phyloP scores from a whole-genome alignment of 352 stramenopile genomes.

The Globisporangium emineosum region DNA sequence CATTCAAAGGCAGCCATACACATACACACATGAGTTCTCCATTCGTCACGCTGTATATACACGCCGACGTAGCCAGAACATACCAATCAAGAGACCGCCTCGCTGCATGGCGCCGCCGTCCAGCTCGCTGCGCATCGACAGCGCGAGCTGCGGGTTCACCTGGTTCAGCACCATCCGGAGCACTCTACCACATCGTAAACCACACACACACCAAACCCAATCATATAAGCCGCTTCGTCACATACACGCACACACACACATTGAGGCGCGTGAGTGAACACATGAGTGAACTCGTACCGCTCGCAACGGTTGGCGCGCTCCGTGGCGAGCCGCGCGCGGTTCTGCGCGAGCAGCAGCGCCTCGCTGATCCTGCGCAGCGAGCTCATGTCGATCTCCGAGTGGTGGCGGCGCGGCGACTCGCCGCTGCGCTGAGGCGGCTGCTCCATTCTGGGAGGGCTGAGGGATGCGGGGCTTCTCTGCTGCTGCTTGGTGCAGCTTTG shows the following conservation, averaged over 20 bases:
- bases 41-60: not conserved
- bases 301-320: constrained; percentile 63
- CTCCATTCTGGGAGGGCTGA: not conserved
- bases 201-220: constrained; percentile 12
- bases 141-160: constrained; percentile 17
- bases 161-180: constrained; percentile 20
- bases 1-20: not conserved
- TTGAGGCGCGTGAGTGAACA: constrained; percentile 1
- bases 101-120: constrained; percentile 4
- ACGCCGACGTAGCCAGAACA: not conserved
- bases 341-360: constrained; percentile 68
- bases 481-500: not conserved
- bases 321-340: constrained; percentile 50
- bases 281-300: constrained; percentile 34
- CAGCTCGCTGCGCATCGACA: constrained; percentile 17
- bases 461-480: not conserved
- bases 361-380: constrained; percentile 65
- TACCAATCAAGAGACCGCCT: constrained; percentile 7
- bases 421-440: not conserved
- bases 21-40: not conserved
- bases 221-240: not conserved
- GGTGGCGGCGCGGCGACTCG: constrained; percentile 29
- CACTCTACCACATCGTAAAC: constrained; percentile 3
- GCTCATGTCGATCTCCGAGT: constrained; percentile 52
- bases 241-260: not conserved